These are phyloP conservation scores for Cryptococcus sp. DNA, from an alignment of 1,284 basidiomycete genomes.

Conservation along the genomic window DNA sequence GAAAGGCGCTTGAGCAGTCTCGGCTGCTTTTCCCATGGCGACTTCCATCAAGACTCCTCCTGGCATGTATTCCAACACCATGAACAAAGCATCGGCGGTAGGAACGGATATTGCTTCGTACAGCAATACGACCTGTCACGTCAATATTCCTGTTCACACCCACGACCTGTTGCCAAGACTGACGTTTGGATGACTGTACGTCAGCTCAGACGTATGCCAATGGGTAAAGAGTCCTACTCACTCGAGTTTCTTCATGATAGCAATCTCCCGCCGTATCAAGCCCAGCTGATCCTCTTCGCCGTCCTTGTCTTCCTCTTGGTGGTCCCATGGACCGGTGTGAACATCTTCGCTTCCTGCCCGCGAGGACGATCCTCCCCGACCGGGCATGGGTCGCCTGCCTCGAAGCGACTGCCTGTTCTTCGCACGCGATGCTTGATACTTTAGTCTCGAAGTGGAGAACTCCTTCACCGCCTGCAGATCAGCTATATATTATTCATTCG, in stretches of 20 bases:
- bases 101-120: conserved; percentile 56
- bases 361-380: not conserved
- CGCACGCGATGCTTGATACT: conserved; percentile 34
- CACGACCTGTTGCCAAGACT: conserved; percentile 4
- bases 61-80: conserved; percentile 51
- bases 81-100: conserved; percentile 51
- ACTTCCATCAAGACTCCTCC: conserved; percentile 53
- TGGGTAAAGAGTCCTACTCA: conserved; percentile 18
- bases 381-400: conserved; percentile 4
- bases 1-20: conserved; percentile 39
- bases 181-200: conserved; percentile 44
- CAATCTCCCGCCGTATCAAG: conserved; percentile 46
- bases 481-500: not conserved
- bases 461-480: conserved; percentile 45
- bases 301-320: conserved; percentile 5
- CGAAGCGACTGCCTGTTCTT: conserved; percentile 25
- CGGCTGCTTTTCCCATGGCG: conserved; percentile 36
- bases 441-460: conserved; percentile 46
- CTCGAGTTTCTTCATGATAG: conserved; percentile 50
- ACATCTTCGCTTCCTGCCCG: not conserved
- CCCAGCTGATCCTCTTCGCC: conserved; percentile 38
- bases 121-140: conserved; percentile 49
- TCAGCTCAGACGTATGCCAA: not conserved
- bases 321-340: conserved; percentile 10
- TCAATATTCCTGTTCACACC: conserved; percentile 13